Evolutionary conservation across 1,284 basidiomycete species (phyloP), one percentile per base, ranked within the genome.

Genomic region (Apiotrichum laibachii): DNA sequence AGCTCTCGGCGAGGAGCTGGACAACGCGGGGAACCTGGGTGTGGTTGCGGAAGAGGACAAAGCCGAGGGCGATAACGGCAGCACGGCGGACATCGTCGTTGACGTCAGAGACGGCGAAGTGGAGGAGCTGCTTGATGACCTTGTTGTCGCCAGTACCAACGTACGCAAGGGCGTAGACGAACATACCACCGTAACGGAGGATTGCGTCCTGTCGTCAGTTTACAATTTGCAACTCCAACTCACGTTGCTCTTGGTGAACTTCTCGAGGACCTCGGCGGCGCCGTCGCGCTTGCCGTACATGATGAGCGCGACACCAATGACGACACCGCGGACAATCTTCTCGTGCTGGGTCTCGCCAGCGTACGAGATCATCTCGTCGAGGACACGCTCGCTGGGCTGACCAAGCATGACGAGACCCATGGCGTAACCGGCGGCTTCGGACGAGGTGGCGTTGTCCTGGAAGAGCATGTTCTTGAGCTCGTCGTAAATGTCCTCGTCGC

Each of bases 331-430:
- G 61, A 97, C 96, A 71, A 97, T 97, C 81, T 97, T 98, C 81
- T 98, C 94, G 74, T 97, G 94, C 70, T 94, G 91, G 1, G 94
- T 97, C 74, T 98, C 94, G 61, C 88, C 85, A 22, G 94, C 92
- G 72, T 97, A 98, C 48, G 87, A 84, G 56, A 96, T 80, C 92
- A 96, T 97, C 79, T 98, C 94, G 26, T 90, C 87, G 22, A 92
- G 85, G 51, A 86, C 85, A 44, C 85, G 87, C 47, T 82, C 81
- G 55, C 86, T 87, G 18, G 86, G 92, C 7, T 90, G 92, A 26
- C 92, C 94, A 16, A 98, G 84, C 93, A 96, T 96, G 72, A 96
- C 85, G 55, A 98, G 82, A 54, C 94, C 94, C 92, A 98, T 96
- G 2, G 91, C 89, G 77, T 91, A 95, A 19, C 94, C 94, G 35